Percentiles rank a stretch among this genome's conserved stretches.
Evolutionary conservation across 441 rosid species (phyloP).

Genomic region (Adansonia madagascariensis): DNA sequence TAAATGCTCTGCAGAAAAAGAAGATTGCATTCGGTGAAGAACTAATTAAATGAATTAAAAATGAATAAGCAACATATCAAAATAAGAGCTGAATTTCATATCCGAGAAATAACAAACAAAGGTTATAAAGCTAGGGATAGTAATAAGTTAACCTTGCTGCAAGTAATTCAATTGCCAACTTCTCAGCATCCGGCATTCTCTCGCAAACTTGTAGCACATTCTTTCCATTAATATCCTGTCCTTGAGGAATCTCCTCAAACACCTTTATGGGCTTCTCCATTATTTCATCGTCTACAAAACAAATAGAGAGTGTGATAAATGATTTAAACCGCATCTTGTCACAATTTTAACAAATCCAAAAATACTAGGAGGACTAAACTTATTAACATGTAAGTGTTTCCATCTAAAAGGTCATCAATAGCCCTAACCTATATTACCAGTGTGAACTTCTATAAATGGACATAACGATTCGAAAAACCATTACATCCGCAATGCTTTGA

Average conservation of each 20-base stretch:
- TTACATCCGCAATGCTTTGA: background rate
- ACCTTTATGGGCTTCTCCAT: conserved; percentile 38
- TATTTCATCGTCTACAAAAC: conserved; percentile 30
- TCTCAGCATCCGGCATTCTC: conserved; percentile 58
- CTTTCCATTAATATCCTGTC: conserved; percentile 28
- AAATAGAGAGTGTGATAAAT: conserved; percentile 32
- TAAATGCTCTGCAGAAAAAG: conserved; percentile 56
- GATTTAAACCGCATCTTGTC: conserved; percentile 1
- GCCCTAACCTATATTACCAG: background rate
- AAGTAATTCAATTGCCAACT: conserved; percentile 59
- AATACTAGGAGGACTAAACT: conserved; percentile 7
- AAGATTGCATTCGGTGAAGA: background rate
- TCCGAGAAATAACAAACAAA: conserved; percentile 6
- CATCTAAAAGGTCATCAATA: conserved; percentile 16
- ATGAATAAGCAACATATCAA: background rate
- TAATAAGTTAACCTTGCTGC: conserved; percentile 55
- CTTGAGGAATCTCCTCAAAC: conserved; percentile 42
- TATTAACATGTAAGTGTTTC: background rate
- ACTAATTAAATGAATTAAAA: background rate
- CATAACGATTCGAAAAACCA: background rate
- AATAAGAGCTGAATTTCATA: background rate
- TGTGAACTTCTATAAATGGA: background rate
- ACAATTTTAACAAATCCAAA: conserved; percentile 13
- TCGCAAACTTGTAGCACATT: conserved; percentile 34
- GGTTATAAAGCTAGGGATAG: conserved; percentile 7